Base-by-base conservation (phyloP, 2,329 filamentous ascomycete species). In the Pleomassaria siparia region DNA sequence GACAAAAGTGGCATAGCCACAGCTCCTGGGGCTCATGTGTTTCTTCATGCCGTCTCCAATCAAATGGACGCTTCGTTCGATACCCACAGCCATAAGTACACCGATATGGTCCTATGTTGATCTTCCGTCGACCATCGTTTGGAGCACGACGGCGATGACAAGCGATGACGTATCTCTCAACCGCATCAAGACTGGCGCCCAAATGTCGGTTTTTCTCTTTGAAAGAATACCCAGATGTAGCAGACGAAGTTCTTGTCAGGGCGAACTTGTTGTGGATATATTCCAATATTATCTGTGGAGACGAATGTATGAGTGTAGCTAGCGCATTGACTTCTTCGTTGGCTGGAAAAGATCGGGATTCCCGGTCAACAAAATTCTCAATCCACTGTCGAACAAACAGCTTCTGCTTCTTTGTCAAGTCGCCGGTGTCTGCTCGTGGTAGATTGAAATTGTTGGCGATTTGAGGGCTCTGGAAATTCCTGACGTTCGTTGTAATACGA, bases 11-110 rank as follows among this genome's bases (percentile, higher is more conserved):
- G 33, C 62, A 64, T 12, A 61, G 40, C 57, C 56, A 64, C 10
- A 63, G 43, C 18, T 63, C 55, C 39, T 64, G 62, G 3, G 62
- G 62, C 37, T 61, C 57, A 39, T 63, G 57, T 13, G 53, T 64
- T 46, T 64, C 60, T 33, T 64, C 62, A 41, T 64, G 62, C 2
- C 62, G 48, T 40, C 56, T 54, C 62, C 62, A 64, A 46, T 64
- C 62, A 37, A 54, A 61, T 4, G 45, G 37, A 15, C 60, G 57
- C 25, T 54, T 56, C 13, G 60, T 64, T 4, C 48, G 51, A 41
- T 64, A 64, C 4, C 57, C 58, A 47, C 62, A 64, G 18, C 50
- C 52, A 32, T 55, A 56, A 12, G 60, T 64, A 30, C 62, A 64
- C 29, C 46, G 42, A 25, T 46, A 59, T n/a, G 47, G 52, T 7